Evolutionary conservation across 2,329 filamentous ascomycete species (phyloP), one percentile per base, ranked within the genome.

Genomic region (Penicillium sp.): DNA sequence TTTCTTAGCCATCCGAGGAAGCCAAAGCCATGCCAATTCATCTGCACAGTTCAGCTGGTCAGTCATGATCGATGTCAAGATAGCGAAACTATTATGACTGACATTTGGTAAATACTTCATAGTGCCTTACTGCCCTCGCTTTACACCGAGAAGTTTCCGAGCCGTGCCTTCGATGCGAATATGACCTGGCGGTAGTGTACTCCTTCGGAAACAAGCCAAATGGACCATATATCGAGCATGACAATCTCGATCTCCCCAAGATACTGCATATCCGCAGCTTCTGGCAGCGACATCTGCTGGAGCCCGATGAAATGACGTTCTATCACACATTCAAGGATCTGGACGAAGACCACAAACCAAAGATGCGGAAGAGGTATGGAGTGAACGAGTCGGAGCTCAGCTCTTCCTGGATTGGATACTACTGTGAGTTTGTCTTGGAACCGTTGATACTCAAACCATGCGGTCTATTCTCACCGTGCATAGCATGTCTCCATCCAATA

Each of bases 201-300:
- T 60, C 59, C 23, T 62, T 58, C 27, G 34, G 23, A 5, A 13
- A 32, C 1, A 23, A 42, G 7, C 18, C 33, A 10, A 43, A 32
- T 6, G 37, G 26, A 2, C 49, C 61, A 3, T 55, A 65, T 12
- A 56, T 67, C 17, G 27, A 52, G 3, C 46, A 58, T 3, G 49
- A 57, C 1, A 44, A 53, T 1, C 49, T 73, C 3, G 57, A 74
- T 34, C 55, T 74, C 4, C 17, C 56, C 21, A 63, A 58, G 7
- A 39, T 75, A n/a, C 48, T 75, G 20, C 68, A 74, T 32, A 68
- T 76, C 15, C 68, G 72, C 12, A 73, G 72, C 51, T 76, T 76
- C 51, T 77, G 73, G 73, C 68, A 73, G 29, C 64, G 68, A 3
- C 73, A 76, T 55, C 51, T 77, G 7, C 61, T 71, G 8, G 68